Evolutionary conservation across 139 green algal species (phyloP), one percentile per base, ranked within the genome.

Genomic region (Picochlorum costavermella): DNA sequence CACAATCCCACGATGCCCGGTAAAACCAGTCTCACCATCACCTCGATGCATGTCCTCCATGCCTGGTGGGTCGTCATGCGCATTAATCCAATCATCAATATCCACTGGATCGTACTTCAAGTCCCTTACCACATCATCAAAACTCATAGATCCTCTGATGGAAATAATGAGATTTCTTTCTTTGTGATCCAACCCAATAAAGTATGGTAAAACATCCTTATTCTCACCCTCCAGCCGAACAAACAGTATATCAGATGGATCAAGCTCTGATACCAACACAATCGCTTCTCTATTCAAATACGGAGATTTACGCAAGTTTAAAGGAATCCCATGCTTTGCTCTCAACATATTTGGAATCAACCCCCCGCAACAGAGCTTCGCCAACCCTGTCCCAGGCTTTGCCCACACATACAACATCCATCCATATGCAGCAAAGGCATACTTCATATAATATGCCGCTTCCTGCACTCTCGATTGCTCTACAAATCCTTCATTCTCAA

Each of bases 101-200:
- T 71, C 68, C 5, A 67, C 76, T 0, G 80, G 77, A 64, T 83
- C 75, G 53, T 77, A 84, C 45, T 87, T 67, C 28, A 80, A 68
- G 58, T 88, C 80, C 2, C 79, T 82, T 11, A 87, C 36, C 45
- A 76, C 73, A 63, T 88, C 82, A 4, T 87, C 79, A 48, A 82
- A 63, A 69, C 48, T 70, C 3, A 83, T 71, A 5, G 79, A 83
- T 56, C 69, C 81, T 8, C 82, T 59, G 29, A 88, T 82, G 50
- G 76, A 46, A 23, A 88, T 25, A 11, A 88, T 72, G 6, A 88
- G 56, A 4, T 64, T 53, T 36, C 70, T 37, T 5, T 63, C 69
- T 36, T 46, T 14, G 6, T 51, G 29, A 53, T 88, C 82, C 31
- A 84, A 56, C 17, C 65, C 72, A 1, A 88, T 72, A 71, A 79